A percentile compares a stretch with the other conserved stretches of the same genome.
Conservation (phyloP, 2,329 filamentous ascomycete genomes). For the Cytospora leucostoma region DNA sequence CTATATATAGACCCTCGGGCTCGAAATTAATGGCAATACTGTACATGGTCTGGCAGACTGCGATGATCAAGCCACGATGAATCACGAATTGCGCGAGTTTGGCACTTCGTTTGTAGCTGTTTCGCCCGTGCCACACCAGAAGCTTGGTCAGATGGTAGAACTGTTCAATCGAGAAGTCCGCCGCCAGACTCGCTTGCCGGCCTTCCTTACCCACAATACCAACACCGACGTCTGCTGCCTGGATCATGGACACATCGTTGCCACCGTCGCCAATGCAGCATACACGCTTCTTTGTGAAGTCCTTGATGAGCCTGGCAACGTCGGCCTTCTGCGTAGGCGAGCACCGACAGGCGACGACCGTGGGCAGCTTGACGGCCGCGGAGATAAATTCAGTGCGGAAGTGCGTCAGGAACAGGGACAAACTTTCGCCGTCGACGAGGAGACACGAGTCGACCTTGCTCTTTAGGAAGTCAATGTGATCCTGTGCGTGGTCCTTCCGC, state of each 20-base stretch:
- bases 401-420: slow-evolving; percentile 79
- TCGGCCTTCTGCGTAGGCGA: slow-evolving; percentile 97
- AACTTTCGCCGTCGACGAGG: slow-evolving; percentile 90
- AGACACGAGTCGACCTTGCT: slow-evolving; percentile 86
- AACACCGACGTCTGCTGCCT: slow-evolving; percentile 95
- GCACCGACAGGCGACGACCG: slow-evolving; percentile 94
- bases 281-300: slow-evolving; percentile 89
- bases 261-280: slow-evolving; percentile 98
- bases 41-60: slow-evolving; percentile 95
- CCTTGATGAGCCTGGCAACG: slow-evolving; percentile 84
- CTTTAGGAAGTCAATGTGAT: slow-evolving; percentile 84
- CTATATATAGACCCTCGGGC: slow-evolving; percentile 90
- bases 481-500: slow-evolving; percentile 80
- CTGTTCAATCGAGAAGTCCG: slow-evolving; percentile 94
- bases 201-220: slow-evolving; percentile 99
- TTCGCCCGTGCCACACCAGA: slow-evolving; percentile 97
- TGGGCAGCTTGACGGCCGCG: slow-evolving; percentile 81
- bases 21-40: slow-evolving; percentile 91
- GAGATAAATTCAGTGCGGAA: slow-evolving; percentile 86
- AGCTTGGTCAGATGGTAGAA: slow-evolving; percentile 95
- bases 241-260: slow-evolving; percentile 99
- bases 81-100: slow-evolving; percentile 98
- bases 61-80: slow-evolving; percentile 92
- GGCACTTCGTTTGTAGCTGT: slow-evolving; percentile 93
- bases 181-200: slow-evolving; percentile 88